phyloP scores from a whole-genome alignment of 192 early-diverging fungal species.

The Gigaspora rosea region DNA sequence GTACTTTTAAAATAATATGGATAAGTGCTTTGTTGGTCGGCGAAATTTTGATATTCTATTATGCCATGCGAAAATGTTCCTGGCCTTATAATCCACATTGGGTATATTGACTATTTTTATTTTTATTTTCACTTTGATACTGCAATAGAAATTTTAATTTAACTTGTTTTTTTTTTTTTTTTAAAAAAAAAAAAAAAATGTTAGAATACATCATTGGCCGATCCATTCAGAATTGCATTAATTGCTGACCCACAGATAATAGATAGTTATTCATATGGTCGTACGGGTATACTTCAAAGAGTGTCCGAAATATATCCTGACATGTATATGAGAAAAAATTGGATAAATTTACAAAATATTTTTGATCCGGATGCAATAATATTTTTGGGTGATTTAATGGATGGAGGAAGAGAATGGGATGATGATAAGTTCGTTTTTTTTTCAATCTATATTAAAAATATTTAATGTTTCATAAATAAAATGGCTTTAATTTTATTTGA shows the following conservation, averaged over 20 bases:
- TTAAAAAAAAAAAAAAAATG: not conserved
- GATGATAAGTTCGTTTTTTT: slow-evolving; percentile 44
- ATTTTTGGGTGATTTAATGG: slow-evolving; percentile 87
- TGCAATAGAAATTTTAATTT: not conserved
- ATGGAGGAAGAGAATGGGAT: slow-evolving; percentile 66
- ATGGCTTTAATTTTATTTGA: slow-evolving; percentile 5
- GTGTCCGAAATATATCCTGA: slow-evolving; percentile 82
- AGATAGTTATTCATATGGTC: slow-evolving; percentile 84
- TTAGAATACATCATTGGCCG: slow-evolving; percentile 14
- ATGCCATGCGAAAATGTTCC: slow-evolving; percentile 19
- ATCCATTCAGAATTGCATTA: slow-evolving; percentile 53
- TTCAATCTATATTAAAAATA: slow-evolving; percentile 14
- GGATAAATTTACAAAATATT: slow-evolving; percentile 55
- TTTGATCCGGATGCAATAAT: slow-evolving; percentile 66
- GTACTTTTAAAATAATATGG: slow-evolving; percentile 25
- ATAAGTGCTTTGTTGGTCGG: slow-evolving; percentile 15
- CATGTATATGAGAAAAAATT: slow-evolving; percentile 83
- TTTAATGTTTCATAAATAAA: slow-evolving; percentile 28
- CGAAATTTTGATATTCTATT: slow-evolving; percentile 25
- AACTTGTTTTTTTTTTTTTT: not conserved
- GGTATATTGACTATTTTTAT: not conserved
- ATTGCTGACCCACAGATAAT: slow-evolving; percentile 94
- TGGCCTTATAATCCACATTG: slow-evolving; percentile 24
- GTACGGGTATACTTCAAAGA: slow-evolving; percentile 59
- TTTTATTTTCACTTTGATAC: not conserved